Conservation (phyloP, 2,329 filamentous ascomycete genomes). For the Ampelomyces quisqualis region DNA sequence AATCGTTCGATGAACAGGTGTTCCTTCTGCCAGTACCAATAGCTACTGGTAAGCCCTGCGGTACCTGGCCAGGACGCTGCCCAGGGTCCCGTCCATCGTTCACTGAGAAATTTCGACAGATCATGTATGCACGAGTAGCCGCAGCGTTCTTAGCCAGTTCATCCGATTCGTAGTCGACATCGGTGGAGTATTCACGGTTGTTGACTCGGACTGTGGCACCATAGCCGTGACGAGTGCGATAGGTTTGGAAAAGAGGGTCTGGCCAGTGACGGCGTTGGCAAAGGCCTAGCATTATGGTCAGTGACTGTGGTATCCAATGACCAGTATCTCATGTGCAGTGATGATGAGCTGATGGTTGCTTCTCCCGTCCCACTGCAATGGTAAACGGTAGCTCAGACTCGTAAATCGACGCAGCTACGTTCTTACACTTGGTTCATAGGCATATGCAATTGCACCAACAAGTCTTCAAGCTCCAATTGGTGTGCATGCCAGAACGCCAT, state of each 20-base stretch:
- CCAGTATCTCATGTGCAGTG: background rate
- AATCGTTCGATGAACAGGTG: constrained; percentile 51
- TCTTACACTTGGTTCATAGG: no score
- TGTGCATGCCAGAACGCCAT: background rate
- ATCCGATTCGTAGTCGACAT: constrained; percentile 79
- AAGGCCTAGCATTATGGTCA: constrained; percentile 63
- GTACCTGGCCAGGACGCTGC: constrained; percentile 56
- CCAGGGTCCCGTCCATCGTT: constrained; percentile 84
- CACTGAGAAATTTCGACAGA: constrained; percentile 95
- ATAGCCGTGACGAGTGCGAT: constrained; percentile 71
- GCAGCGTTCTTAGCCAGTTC: constrained; percentile 86
- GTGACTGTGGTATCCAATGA: constrained; percentile 16
- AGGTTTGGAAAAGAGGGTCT: constrained; percentile 84
- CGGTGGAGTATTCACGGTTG: constrained; percentile 93
- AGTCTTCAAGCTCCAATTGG: background rate
- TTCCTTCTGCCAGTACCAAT: constrained; percentile 61
- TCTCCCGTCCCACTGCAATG: background rate
- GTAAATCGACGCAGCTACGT: no score
- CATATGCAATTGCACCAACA: background rate
- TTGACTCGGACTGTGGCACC: constrained; percentile 92
- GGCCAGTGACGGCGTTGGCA: constrained; percentile 93
- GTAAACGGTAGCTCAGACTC: background rate
- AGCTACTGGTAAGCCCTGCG: constrained; percentile 64
- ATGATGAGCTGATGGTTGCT: no score
- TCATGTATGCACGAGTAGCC: constrained; percentile 94